Evolutionary conservation across 139 green algal species (phyloP).

Genomic region (Eudorina sp.): DNA sequence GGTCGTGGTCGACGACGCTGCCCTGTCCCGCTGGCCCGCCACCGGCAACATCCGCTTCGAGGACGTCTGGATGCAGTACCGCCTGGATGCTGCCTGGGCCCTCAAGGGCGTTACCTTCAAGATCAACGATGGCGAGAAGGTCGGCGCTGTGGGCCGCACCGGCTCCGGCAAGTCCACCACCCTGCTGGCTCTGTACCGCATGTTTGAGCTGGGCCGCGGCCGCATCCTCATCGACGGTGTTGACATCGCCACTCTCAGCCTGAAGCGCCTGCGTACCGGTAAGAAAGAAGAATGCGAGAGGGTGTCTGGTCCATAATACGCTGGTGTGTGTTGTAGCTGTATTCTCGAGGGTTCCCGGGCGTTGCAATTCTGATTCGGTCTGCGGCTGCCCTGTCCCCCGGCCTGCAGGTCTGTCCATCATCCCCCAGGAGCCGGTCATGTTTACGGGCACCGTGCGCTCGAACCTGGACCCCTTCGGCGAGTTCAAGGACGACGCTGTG

Average conservation of each 20-base stretch:
- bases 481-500: slow-evolving; percentile 65
- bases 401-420: slow-evolving; percentile 77
- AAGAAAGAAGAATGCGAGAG: not conserved
- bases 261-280: slow-evolving; percentile 72
- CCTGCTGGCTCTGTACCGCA: slow-evolving; percentile 81
- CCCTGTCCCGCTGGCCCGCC: slow-evolving; percentile 57
- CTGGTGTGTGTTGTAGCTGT: not conserved
- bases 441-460: slow-evolving; percentile 84
- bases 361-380: not conserved
- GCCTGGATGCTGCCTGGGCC: slow-evolving; percentile 59
- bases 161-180: slow-evolving; percentile 83
- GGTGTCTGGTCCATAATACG: no score
- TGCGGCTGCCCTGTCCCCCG: slow-evolving; percentile 40
- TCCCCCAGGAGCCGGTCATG: slow-evolving; percentile 85
- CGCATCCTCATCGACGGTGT: slow-evolving; percentile 79
- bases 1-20: slow-evolving; percentile 33
- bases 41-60: slow-evolving; percentile 63
- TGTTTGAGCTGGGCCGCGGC: slow-evolving; percentile 76
- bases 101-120: slow-evolving; percentile 67
- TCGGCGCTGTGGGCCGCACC: slow-evolving; percentile 76
- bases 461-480: slow-evolving; percentile 88
- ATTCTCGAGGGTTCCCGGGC: not conserved
- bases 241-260: slow-evolving; percentile 71
- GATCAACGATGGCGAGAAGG: slow-evolving; percentile 72
- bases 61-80: slow-evolving; percentile 70